Evolutionary conservation across 257 asterid species (phyloP).

Genomic region (Leptodermis oblonga): DNA sequence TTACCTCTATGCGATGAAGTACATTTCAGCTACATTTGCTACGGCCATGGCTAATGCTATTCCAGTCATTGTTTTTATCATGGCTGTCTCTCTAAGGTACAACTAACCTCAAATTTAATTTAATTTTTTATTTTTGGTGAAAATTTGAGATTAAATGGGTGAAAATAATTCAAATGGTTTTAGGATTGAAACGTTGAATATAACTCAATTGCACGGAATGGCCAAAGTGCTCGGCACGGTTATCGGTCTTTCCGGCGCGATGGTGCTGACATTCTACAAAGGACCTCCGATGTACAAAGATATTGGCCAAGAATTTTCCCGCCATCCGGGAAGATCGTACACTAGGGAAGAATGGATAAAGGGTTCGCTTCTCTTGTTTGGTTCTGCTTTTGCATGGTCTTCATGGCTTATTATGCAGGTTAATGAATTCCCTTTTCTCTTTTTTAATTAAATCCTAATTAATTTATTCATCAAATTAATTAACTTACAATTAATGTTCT

Average conservation of each 20-base stretch:
- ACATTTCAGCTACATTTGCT: conserved; percentile 58
- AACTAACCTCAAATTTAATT: too few species aligned
- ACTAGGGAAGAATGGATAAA: conserved; percentile 50
- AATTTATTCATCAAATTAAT: background rate
- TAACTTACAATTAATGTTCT: background rate
- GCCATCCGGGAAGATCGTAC: conserved; percentile 9
- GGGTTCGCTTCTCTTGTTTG: conserved; percentile 51
- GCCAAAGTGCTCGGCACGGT: conserved; percentile 52
- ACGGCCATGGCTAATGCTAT: conserved; percentile 45
- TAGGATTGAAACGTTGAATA: conserved; percentile 48
- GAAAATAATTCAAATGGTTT: too few species aligned
- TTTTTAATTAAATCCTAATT: background rate
- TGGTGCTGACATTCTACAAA: conserved; percentile 51
- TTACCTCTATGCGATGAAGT: conserved; percentile 27
- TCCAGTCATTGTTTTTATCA: conserved; percentile 50
- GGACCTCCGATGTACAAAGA: conserved; percentile 43
- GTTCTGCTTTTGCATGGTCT: conserved; percentile 40
- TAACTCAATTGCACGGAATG: conserved; percentile 41
- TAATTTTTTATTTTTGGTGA: too few species aligned
- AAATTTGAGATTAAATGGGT: too few species aligned
- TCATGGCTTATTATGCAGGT: conserved; percentile 46
- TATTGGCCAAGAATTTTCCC: conserved; percentile 13
- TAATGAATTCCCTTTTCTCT: background rate
- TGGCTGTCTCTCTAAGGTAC: conserved; percentile 56
- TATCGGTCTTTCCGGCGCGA: conserved; percentile 41